Conservation (phyloP, 495 filamentous ascomycete species). For the Annulohypoxylon bovei region DNA sequence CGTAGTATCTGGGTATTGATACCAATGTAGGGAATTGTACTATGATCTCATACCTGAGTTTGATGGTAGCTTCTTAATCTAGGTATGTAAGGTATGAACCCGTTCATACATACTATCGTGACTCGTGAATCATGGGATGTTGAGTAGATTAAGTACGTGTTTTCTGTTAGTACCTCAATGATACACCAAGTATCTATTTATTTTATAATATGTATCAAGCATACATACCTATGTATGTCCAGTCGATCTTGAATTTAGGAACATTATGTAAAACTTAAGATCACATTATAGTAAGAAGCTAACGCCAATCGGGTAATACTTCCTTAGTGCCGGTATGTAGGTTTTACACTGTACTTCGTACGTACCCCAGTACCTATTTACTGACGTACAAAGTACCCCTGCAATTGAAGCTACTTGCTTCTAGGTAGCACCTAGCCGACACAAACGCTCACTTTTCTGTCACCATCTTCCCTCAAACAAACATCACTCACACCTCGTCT, state of each 20-base stretch:
- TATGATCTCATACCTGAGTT: not conserved
- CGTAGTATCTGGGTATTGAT: slow-evolving; percentile 13
- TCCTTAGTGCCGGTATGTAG: not conserved
- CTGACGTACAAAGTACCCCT: not conserved
- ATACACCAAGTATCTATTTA: not conserved
- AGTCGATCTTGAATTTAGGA: not conserved
- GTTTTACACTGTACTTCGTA: not conserved
- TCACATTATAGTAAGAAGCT: not conserved
- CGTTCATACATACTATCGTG: not conserved
- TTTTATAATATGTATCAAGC: not conserved
- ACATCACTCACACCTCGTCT: not conserved
- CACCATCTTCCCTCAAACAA: not conserved
- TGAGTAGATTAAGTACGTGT: not conserved
- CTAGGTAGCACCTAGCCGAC: not conserved
- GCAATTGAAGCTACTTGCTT: slow-evolving; percentile 12
- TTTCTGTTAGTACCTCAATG: not conserved
- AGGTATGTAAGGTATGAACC: no score
- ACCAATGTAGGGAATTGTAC: slow-evolving; percentile 1
- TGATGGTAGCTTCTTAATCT: not conserved
- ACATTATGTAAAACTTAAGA: no score
- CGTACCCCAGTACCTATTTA: not conserved
- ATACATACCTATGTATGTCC: no score
- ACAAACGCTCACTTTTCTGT: not conserved
- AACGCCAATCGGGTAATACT: slow-evolving; percentile 4
- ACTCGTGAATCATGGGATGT: not conserved